A percentile compares a stretch with the other conserved stretches of the same genome.
Conservation (phyloP, 768 basidiomycete species). For the Fomitopsis serialis region DNA sequence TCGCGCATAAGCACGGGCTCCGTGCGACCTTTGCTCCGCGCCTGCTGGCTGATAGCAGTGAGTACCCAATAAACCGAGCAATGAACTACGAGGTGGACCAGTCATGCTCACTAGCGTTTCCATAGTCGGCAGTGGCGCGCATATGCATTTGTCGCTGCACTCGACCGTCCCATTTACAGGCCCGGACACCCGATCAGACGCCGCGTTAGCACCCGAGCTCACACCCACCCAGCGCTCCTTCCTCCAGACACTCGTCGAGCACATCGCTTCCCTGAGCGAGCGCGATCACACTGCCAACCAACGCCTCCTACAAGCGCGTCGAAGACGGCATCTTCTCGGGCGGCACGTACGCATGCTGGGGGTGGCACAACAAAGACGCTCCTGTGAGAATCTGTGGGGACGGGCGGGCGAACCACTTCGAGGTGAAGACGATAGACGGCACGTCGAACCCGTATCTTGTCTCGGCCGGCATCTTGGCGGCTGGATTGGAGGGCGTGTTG, state of each 20-base stretch:
- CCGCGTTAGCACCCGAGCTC: constrained; percentile 24
- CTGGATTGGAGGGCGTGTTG: constrained; percentile 46
- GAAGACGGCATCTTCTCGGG: constrained; percentile 63
- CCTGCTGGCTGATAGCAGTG: constrained; percentile 30
- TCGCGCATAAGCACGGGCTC: constrained; percentile 58
- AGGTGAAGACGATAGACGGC: constrained; percentile 56
- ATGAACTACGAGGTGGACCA: too few species aligned
- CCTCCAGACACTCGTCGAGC: constrained; percentile 50
- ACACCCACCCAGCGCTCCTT: constrained; percentile 48
- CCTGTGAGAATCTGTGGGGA: constrained; percentile 58
- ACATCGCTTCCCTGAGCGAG: constrained; percentile 49
- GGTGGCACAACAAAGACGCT: constrained; percentile 61
- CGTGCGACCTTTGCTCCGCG: constrained; percentile 64
- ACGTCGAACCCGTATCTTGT: constrained; percentile 61
- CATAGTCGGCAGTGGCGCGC: constrained; percentile 49
- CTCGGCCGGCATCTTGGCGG: constrained; percentile 48
- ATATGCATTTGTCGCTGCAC: constrained; percentile 64
- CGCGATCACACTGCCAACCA: constrained; percentile 53
- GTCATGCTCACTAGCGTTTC: too few species aligned
- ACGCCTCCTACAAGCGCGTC: constrained; percentile 60
- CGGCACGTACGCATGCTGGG: constrained; percentile 67
- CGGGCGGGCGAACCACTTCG: constrained; percentile 52
- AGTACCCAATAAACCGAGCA: not conserved
- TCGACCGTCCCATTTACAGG: constrained; percentile 13
- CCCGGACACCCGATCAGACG: constrained; percentile 5